phyloP scores from a whole-genome alignment of 371 early-diverging fungal genomes.

The Circinella umbellata region DNA sequence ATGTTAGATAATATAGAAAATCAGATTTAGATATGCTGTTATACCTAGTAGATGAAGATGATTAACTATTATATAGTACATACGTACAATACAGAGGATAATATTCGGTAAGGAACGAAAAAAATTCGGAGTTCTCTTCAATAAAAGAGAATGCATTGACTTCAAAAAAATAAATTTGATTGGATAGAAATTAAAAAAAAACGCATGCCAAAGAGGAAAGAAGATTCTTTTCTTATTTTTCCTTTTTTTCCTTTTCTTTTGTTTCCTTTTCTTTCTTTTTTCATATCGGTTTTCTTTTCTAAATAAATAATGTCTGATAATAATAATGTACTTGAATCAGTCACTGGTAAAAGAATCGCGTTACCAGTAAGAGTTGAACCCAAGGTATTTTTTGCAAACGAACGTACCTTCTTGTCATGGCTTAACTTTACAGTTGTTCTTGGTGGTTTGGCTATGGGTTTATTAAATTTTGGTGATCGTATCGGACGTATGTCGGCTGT shows the following conservation, averaged over 20 bases:
- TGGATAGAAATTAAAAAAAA: too few relatives aligned
- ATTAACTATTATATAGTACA: too few relatives aligned
- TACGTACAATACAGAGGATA: too few relatives aligned
- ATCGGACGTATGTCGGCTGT: slow-evolving; percentile 72
- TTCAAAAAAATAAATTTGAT: too few relatives aligned
- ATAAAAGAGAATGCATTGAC: too few relatives aligned
- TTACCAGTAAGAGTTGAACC: slow-evolving; percentile 92
- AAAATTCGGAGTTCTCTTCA: not conserved
- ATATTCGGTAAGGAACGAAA: not conserved
- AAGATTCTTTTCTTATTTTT: too few relatives aligned
- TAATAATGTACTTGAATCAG: slow-evolving; percentile 24
- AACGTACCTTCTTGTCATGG: slow-evolving; percentile 93
- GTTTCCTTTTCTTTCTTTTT: not conserved
- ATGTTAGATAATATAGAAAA: too few relatives aligned
- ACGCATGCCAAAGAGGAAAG: too few relatives aligned
- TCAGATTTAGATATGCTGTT: too few relatives aligned
- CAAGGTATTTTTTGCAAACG: slow-evolving; percentile 98
- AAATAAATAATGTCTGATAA: slow-evolving; percentile 10
- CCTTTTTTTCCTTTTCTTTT: too few relatives aligned
- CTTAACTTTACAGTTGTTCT: slow-evolving; percentile 75
- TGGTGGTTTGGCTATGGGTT: slow-evolving; percentile 72
- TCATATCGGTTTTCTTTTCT: not conserved
- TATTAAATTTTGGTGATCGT: slow-evolving; percentile 80
- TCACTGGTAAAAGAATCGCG: slow-evolving; percentile 63
- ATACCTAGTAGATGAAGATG: too few relatives aligned